Conservation (phyloP, 2,329 filamentous ascomycete genomes). For the Cryphonectria naterciae region DNA sequence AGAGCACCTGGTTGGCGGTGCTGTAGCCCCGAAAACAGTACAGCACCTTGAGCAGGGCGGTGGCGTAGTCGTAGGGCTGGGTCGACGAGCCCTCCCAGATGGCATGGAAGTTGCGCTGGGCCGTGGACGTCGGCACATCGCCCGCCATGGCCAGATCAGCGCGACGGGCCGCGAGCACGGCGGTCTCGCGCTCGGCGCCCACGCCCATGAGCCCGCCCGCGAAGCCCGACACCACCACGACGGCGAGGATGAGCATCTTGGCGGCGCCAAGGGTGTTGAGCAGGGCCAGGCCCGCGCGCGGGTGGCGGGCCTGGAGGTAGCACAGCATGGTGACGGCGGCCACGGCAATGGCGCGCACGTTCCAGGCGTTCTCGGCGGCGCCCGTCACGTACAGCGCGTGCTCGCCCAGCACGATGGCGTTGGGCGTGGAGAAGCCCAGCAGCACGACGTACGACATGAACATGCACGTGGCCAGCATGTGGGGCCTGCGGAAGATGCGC, state of each 20-base stretch:
- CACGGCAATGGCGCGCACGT: constrained; percentile 53
- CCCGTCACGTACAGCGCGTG: constrained; percentile 53
- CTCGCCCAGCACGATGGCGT: constrained; percentile 56
- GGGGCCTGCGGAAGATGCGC: constrained; percentile 54
- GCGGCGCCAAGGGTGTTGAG: constrained; percentile 53
- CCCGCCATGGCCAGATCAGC: constrained; percentile 33
- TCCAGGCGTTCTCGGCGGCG: constrained; percentile 48
- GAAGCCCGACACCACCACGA: constrained; percentile 49
- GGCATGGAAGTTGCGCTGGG: constrained; percentile 46
- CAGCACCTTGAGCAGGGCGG: constrained; percentile 59
- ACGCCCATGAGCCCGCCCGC: constrained; percentile 42
- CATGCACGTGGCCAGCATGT: constrained; percentile 56
- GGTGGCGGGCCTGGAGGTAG: constrained; percentile 49
- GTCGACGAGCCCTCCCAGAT: constrained; percentile 45
- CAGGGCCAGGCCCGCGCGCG: constrained; percentile 51
- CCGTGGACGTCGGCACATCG: constrained; percentile 36
- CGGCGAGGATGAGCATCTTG: constrained; percentile 53
- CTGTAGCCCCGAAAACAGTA: constrained; percentile 60
- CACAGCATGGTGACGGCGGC: constrained; percentile 51
- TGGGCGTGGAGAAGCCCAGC: constrained; percentile 55
- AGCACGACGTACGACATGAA: constrained; percentile 56
- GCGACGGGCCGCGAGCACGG: constrained; percentile 30
- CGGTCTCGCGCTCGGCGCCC: constrained; percentile 29
- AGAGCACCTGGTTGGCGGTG: constrained; percentile 60
- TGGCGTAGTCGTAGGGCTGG: constrained; percentile 49